Conservation (phyloP, 495 filamentous ascomycete species). For the Podospora tetraspora region DNA sequence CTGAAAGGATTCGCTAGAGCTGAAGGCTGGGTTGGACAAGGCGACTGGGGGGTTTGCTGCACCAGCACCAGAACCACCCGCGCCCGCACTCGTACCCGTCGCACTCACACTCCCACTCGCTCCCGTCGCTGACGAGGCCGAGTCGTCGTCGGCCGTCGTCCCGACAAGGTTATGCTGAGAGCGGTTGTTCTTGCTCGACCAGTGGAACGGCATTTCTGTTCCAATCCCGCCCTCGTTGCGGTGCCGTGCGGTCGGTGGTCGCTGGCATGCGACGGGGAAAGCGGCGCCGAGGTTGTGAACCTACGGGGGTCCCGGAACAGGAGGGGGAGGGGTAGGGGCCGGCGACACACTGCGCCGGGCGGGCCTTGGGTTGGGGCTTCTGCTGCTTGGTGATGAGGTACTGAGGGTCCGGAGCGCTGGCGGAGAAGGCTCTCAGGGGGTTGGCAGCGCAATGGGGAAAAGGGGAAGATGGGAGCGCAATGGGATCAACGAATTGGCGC, state of each 20-base stretch:
- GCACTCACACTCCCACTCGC: conserved; percentile 25
- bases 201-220: conserved; percentile 42
- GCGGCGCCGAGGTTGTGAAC: not conserved
- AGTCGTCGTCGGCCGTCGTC: conserved; percentile 29
- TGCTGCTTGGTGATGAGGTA: not conserved
- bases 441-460: not conserved
- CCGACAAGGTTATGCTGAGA: conserved; percentile 47
- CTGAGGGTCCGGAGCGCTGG: not conserved
- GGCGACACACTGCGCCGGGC: not conserved
- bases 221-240: not conserved
- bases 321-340: not conserved
- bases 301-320: not conserved
- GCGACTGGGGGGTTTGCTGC: conserved; percentile 41
- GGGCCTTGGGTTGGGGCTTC: not conserved
- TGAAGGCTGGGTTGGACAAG: conserved; percentile 40
- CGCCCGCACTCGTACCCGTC: conserved; percentile 3
- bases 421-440: not conserved
- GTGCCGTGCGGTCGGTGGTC: not conserved
- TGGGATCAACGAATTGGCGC: not conserved
- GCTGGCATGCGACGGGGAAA: not conserved
- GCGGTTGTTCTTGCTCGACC: conserved; percentile 45
- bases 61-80: conserved; percentile 18
- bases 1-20: conserved; percentile 47
- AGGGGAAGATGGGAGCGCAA: not conserved
- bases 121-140: conserved; percentile 24